Evolutionary conservation across 345 rosid genomes (phyloP).

Genomic region (Dimocarpus longan): DNA sequence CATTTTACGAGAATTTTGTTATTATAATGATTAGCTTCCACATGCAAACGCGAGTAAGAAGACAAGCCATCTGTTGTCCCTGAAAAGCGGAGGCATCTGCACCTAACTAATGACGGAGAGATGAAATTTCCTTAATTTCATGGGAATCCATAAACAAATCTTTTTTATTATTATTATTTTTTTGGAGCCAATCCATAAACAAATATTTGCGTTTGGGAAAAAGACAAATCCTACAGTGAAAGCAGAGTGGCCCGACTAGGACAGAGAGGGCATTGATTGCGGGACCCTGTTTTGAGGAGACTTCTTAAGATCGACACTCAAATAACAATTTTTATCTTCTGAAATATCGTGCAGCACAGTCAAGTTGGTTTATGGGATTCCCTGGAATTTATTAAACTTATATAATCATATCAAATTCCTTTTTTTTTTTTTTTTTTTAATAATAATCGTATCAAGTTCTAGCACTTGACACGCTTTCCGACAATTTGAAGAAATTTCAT

Average conservation of each 20-base stretch:
- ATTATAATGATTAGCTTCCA: background rate
- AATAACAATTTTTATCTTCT: slow-evolving; percentile 10
- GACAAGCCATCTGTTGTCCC: slow-evolving; percentile 22
- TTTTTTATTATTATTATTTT: too few species aligned
- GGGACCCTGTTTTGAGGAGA: background rate
- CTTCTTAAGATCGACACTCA: background rate
- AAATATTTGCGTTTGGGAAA: background rate
- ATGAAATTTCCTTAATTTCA: background rate
- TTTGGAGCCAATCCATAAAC: too few species aligned
- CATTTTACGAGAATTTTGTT: too few species aligned
- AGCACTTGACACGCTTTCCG: background rate
- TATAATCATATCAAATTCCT: slow-evolving; percentile 8
- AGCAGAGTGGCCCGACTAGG: background rate
- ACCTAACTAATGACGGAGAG: too few species aligned
- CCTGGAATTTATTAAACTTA: background rate
- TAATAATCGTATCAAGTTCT: slow-evolving; percentile 1
- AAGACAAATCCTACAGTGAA: background rate
- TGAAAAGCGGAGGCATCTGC: background rate
- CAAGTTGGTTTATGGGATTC: background rate
- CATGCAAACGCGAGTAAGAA: background rate
- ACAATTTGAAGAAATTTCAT: slow-evolving; percentile 1
- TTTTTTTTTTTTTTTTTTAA: background rate
- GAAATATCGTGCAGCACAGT: slow-evolving; percentile 6
- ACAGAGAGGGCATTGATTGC: background rate
- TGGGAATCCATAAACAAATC: slow-evolving; percentile 18